phyloP scores from a whole-genome alignment of 306 rosid species.

The Phaseolus lunatus region DNA sequence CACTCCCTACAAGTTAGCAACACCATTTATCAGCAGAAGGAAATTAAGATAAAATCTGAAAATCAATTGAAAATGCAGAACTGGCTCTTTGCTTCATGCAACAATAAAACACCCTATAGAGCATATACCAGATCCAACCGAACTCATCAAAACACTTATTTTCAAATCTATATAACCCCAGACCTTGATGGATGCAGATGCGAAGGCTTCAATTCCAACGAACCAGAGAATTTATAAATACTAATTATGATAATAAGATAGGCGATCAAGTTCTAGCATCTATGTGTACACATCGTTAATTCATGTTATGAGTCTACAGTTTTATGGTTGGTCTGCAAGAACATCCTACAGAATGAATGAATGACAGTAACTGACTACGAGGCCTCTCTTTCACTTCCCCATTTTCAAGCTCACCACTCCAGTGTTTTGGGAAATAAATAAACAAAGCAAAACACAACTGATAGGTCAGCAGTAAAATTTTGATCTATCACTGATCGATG shows the following conservation, averaged over 20 bases:
- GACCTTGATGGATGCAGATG: neutral
- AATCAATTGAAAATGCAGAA: constrained; percentile 22
- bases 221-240: constrained; percentile 16
- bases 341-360: constrained; percentile 33
- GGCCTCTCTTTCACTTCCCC: constrained; percentile 17
- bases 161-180: constrained; percentile 10
- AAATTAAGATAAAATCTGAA: constrained; percentile 29
- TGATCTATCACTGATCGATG: constrained; percentile 24
- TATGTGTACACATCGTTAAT: constrained; percentile 12
- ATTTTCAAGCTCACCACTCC: constrained; percentile 31
- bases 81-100: neutral
- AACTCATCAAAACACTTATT: constrained; percentile 18
- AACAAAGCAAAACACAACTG: constrained; percentile 21
- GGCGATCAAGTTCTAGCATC: constrained; percentile 29
- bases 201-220: constrained; percentile 5
- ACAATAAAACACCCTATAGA: neutral
- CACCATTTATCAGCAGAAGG: constrained; percentile 32
- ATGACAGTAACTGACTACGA: constrained; percentile 7
- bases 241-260: constrained; percentile 8
- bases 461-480: constrained; percentile 5
- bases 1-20: constrained; percentile 58
- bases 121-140: constrained; percentile 19
- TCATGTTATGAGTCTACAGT: constrained; percentile 4
- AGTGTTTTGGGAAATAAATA: constrained; percentile 21
- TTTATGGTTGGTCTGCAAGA: constrained; percentile 21